phyloP scores from a whole-genome alignment of 768 basidiomycete species.

The Rhizopogon roseolus region DNA sequence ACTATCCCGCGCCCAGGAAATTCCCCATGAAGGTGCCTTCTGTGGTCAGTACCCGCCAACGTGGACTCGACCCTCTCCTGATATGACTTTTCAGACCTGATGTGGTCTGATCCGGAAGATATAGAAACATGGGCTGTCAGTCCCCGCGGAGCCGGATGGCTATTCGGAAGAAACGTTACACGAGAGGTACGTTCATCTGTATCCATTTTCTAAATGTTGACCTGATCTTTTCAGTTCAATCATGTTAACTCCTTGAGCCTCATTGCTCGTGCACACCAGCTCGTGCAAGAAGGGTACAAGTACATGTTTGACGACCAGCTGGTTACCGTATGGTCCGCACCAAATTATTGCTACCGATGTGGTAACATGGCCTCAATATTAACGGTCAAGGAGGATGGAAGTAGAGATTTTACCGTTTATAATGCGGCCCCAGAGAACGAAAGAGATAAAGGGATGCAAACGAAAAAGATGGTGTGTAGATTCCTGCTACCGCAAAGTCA shows the following conservation, averaged over 20 bases:
- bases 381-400: conserved; percentile 68
- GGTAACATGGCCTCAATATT: conserved; percentile 92
- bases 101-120: conserved; percentile 98
- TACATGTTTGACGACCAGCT: conserved; percentile 94
- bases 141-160: conserved; percentile 93
- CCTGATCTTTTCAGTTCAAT: conserved; percentile 59
- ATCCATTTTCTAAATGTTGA: neutral
- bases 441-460: conserved; percentile 74
- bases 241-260: conserved; percentile 84
- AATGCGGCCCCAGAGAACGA: conserved; percentile 89
- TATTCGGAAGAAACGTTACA: conserved; percentile 86
- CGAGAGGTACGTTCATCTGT: conserved; percentile 51
- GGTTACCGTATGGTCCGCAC: conserved; percentile 91
- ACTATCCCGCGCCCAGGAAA: conserved; percentile 91
- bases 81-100: conserved; percentile 59
- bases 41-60: conserved; percentile 51
- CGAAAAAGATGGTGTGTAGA: conserved; percentile 61
- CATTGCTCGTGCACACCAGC: conserved; percentile 93
- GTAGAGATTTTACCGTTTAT: conserved; percentile 74
- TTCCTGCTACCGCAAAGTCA: neutral
- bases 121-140: conserved; percentile 96
- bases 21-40: conserved; percentile 98
- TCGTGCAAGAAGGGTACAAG: conserved; percentile 95
- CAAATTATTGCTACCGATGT: conserved; percentile 82
- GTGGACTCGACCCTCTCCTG: neutral